A percentile compares a stretch with the other conserved stretches of the same genome.
Evolutionary conservation across 192 early-diverging fungal species (phyloP).

Genomic region (Podochytrium sp.): DNA sequence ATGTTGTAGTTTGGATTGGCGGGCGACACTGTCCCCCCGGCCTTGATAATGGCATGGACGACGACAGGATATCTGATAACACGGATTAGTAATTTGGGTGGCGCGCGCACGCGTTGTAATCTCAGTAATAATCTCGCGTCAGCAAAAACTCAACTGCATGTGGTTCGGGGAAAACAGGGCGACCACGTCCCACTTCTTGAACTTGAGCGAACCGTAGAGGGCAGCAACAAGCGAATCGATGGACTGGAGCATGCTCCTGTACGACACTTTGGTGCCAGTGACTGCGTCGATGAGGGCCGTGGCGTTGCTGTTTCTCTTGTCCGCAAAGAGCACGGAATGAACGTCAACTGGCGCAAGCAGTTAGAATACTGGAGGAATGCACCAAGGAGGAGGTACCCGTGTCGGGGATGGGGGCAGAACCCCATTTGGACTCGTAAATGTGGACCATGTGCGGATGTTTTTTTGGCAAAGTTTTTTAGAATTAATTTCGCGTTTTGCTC

Average conservation of each 20-base stretch:
- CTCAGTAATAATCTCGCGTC: neutral
- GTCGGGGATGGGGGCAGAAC: neutral
- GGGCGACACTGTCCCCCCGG: constrained; percentile 70
- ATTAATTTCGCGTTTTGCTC: too few relatives aligned
- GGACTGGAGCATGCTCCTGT: constrained; percentile 44
- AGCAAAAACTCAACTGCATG: constrained; percentile 37
- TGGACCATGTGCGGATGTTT: too few relatives aligned
- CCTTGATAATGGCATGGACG: constrained; percentile 64
- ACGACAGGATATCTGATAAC: constrained; percentile 53
- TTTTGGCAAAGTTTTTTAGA: too few relatives aligned
- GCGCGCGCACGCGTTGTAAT: too few relatives aligned
- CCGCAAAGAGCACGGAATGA: constrained; percentile 14
- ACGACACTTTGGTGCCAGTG: constrained; percentile 49
- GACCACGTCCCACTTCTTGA: constrained; percentile 72
- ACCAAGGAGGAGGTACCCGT: neutral
- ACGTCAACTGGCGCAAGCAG: constrained; percentile 23
- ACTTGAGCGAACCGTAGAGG: constrained; percentile 51
- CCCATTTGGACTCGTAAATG: neutral
- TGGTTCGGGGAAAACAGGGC: constrained; percentile 75
- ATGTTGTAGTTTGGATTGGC: constrained; percentile 85
- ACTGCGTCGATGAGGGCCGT: constrained; percentile 58
- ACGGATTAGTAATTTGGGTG: neutral
- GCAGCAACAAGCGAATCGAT: constrained; percentile 56
- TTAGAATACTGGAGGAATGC: neutral
- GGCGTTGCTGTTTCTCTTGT: neutral